phyloP scores from a whole-genome alignment of 345 rosid genomes.

The Aegle marmelos region DNA sequence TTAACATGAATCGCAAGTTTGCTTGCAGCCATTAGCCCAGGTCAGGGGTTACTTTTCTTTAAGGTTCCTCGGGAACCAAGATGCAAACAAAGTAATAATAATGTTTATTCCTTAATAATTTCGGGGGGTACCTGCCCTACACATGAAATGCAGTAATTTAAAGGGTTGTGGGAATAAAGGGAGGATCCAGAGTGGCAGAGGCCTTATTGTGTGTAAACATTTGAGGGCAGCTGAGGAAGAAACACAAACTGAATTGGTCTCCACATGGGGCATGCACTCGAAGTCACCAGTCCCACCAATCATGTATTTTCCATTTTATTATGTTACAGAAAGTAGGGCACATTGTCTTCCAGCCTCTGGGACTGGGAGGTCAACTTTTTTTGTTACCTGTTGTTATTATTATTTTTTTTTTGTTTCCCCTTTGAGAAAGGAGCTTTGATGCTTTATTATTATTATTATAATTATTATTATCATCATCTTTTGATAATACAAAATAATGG shows the following conservation, averaged over 20 bases:
- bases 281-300: constrained; percentile 28
- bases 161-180: not conserved
- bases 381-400: not conserved
- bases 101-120: not conserved
- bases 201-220: not conserved
- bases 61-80: not conserved
- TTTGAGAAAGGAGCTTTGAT: not conserved
- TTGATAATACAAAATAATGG: constrained; percentile 9
- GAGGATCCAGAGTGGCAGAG: not conserved
- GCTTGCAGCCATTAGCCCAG: not conserved
- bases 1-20: constrained; percentile 18
- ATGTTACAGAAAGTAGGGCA: constrained; percentile 21
- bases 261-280: constrained; percentile 37
- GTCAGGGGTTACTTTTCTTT: not conserved
- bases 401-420: not conserved
- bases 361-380: constrained; percentile 19
- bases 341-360: constrained; percentile 2
- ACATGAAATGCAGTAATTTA: not conserved
- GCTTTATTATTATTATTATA: not conserved
- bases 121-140: constrained; percentile 14
- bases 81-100: not conserved
- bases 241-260: constrained; percentile 37
- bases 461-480: too few relatives aligned
- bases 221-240: constrained; percentile 19
- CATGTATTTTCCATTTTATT: constrained; percentile 14